Percentiles rank a stretch among this genome's conserved stretches.
Evolutionary conservation across 345 rosid genomes (phyloP).

Genomic region (Arabis hirsuta): DNA sequence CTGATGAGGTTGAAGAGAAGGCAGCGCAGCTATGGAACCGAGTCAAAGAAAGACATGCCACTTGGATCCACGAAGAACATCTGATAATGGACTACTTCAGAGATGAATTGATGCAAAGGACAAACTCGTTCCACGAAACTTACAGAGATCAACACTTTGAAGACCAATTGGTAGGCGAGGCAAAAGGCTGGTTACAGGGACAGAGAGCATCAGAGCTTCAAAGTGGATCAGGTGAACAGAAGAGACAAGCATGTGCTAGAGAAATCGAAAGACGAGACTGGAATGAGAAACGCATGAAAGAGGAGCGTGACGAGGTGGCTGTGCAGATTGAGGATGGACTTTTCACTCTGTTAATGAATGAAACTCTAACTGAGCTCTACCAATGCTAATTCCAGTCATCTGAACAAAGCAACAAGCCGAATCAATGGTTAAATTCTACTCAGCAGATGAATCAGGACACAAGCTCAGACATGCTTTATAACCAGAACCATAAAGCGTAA

Average conservation of each 20-base stretch:
- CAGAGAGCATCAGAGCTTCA: slow-evolving; percentile 37
- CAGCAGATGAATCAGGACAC: not conserved
- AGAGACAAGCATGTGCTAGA: slow-evolving; percentile 44
- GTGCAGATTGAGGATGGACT: slow-evolving; percentile 40
- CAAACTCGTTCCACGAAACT: slow-evolving; percentile 12
- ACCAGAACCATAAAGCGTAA: slow-evolving; percentile 19
- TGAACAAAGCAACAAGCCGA: slow-evolving; percentile 12
- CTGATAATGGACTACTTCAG: slow-evolving; percentile 57
- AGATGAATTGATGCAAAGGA: slow-evolving; percentile 46
- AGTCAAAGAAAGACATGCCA: slow-evolving; percentile 46
- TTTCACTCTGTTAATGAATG: slow-evolving; percentile 47
- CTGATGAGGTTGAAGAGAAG: slow-evolving; percentile 47
- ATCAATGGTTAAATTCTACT: slow-evolving; percentile 12
- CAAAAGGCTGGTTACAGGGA: slow-evolving; percentile 57
- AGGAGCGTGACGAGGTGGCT: slow-evolving; percentile 47
- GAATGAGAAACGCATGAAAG: slow-evolving; percentile 45
- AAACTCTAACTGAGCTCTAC: slow-evolving; percentile 30
- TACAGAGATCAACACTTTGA: slow-evolving; percentile 17
- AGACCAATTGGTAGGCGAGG: slow-evolving; percentile 39
- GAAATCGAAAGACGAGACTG: slow-evolving; percentile 49
- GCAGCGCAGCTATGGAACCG: slow-evolving; percentile 49
- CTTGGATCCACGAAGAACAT: slow-evolving; percentile 41
- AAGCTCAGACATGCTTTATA: not conserved
- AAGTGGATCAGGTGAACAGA: slow-evolving; percentile 36
- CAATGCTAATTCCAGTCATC: slow-evolving; percentile 18